Percentiles rank a stretch among this genome's conserved stretches.
Conservation (phyloP, 495 filamentous ascomycete genomes). For the Penicillium odoratum region DNA sequence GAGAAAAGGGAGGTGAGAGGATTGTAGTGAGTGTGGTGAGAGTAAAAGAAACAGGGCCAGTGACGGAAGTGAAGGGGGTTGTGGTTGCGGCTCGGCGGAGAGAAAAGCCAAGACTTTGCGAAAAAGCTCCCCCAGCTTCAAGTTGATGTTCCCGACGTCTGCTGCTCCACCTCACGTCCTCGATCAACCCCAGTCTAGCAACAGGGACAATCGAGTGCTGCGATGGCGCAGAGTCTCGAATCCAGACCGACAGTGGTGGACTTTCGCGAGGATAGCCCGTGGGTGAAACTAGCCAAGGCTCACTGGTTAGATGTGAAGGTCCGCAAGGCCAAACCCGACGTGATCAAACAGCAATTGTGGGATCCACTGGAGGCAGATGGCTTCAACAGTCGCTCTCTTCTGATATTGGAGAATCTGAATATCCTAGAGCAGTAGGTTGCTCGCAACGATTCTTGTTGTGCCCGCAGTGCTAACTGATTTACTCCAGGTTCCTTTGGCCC, state of each 20-base stretch:
- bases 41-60: conserved; percentile 3
- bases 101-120: conserved; percentile 29
- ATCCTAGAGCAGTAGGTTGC: conserved; percentile 74
- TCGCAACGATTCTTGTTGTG: conserved; percentile 1
- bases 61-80: conserved; percentile 10
- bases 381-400: conserved; percentile 73
- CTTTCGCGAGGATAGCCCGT: conserved; percentile 75
- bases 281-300: conserved; percentile 77
- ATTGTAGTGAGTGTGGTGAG: conserved; percentile 5
- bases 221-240: conserved; percentile 51
- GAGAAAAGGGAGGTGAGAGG: neutral
- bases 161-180: conserved; percentile 31
- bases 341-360: conserved; percentile 89
- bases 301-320: conserved; percentile 79
- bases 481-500: conserved; percentile 83
- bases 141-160: conserved; percentile 28
- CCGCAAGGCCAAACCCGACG: conserved; percentile 76
- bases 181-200: conserved; percentile 30
- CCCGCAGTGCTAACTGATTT: conserved; percentile 25
- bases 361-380: conserved; percentile 77
- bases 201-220: conserved; percentile 36
- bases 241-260: conserved; percentile 61
- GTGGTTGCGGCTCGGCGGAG: conserved; percentile 29
- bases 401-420: conserved; percentile 87
- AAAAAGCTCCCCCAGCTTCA: conserved; percentile 32